These are phyloP conservation scores for Termitomyces sp. DNA, from an alignment of 768 basidiomycete species.

Conservation along the genomic window DNA sequence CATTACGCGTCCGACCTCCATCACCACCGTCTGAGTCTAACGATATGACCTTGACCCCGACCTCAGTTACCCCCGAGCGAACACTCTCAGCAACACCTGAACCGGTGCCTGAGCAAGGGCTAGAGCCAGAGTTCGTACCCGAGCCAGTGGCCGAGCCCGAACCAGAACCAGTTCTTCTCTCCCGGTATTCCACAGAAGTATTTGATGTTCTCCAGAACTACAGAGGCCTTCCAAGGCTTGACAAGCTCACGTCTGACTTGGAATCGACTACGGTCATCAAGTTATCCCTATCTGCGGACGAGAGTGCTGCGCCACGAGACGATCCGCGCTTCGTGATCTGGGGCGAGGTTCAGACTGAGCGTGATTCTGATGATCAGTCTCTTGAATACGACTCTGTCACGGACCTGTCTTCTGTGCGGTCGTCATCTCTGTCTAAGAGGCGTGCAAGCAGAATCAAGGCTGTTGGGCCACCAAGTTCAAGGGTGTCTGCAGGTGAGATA, in stretches of 20 bases:
- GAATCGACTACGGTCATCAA: constrained; percentile 68
- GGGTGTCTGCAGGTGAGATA: constrained; percentile 21
- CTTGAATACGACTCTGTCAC: constrained; percentile 31
- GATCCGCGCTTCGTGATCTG: constrained; percentile 92
- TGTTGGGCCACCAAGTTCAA: constrained; percentile 22
- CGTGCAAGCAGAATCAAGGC: constrained; percentile 31
- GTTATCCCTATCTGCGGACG: constrained; percentile 63
- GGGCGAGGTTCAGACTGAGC: constrained; percentile 54
- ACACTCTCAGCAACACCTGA: constrained; percentile 6
- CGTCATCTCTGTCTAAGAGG: constrained; percentile 32
- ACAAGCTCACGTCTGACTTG: constrained; percentile 55
- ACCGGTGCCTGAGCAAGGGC: constrained; percentile 15
- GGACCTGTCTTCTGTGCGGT: constrained; percentile 24
- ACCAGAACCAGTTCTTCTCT: constrained; percentile 49
- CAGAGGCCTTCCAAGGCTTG: constrained; percentile 70
- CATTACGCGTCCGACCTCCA: constrained; percentile 18
- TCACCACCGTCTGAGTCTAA: constrained; percentile 5
- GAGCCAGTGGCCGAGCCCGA: constrained; percentile 29
- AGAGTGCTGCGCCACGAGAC: constrained; percentile 71
- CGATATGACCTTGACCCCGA: constrained; percentile 14
- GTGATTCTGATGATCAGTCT: constrained; percentile 28
- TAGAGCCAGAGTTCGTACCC: not conserved
- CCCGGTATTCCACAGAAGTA: constrained; percentile 69
- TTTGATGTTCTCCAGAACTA: constrained; percentile 83
- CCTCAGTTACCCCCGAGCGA: constrained; percentile 7